A percentile compares a stretch with the other conserved stretches of the same genome.
Conservation (phyloP, 306 rosid species). For the Trifolium repens region DNA sequence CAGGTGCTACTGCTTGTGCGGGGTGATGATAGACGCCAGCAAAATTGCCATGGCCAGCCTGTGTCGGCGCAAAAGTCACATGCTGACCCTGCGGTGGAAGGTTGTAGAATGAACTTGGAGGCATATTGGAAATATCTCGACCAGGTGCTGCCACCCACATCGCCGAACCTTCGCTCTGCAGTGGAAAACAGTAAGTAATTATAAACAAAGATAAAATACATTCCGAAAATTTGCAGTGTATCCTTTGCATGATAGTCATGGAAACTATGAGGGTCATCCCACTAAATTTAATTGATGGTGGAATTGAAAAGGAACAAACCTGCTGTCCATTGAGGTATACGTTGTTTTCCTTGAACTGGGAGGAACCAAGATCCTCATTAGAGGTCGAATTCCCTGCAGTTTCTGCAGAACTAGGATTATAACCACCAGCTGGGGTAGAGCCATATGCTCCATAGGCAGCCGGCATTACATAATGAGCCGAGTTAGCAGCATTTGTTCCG, state of each 20-base stretch:
- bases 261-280: not conserved
- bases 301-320: slow-evolving; percentile 56
- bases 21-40: slow-evolving; percentile 89
- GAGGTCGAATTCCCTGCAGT: slow-evolving; percentile 68
- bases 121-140: slow-evolving; percentile 80
- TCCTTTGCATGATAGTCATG: slow-evolving; percentile 18
- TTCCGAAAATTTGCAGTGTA: not conserved
- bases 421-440: slow-evolving; percentile 68
- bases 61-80: slow-evolving; percentile 85
- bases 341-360: slow-evolving; percentile 87
- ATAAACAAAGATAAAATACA: not conserved
- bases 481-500: slow-evolving; percentile 75
- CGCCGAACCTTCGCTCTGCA: slow-evolving; percentile 88
- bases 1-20: slow-evolving; percentile 77
- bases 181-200: slow-evolving; percentile 39
- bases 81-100: slow-evolving; percentile 93
- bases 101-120: slow-evolving; percentile 85
- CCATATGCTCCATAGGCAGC: slow-evolving; percentile 84
- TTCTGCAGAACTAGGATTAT: slow-evolving; percentile 76
- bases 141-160: slow-evolving; percentile 95
- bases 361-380: slow-evolving; percentile 80
- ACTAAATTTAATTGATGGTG: not conserved
- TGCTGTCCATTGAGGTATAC: slow-evolving; percentile 91
- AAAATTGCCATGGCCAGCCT: slow-evolving; percentile 81
- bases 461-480: slow-evolving; percentile 77